Evolutionary conservation across 179 eudicot species (phyloP), one percentile per base, ranked within the genome.

Genomic region (Corrigiola litoralis): DNA sequence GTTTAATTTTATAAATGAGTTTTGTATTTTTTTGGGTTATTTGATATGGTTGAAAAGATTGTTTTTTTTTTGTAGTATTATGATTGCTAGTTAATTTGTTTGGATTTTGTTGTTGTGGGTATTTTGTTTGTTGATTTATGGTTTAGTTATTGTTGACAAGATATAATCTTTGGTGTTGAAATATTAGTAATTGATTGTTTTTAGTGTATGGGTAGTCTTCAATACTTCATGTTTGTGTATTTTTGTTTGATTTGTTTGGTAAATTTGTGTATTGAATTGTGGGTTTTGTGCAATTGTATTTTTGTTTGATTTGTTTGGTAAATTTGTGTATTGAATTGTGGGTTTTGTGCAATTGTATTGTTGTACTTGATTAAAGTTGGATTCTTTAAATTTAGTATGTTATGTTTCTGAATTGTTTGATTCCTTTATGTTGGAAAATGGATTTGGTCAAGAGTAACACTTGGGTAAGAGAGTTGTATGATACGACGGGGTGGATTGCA

Each of bases 301-400:
- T 48, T 48, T n/a, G n/a, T 29, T 48, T 6, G 51, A 62, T 24
- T 65, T n/a, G n/a, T n/a, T n/a, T n/a, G n/a, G n/a, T n/a, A n/a
- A n/a, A n/a, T n/a, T n/a, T n/a, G n/a, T n/a, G n/a, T n/a, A n/a
- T n/a, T n/a, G n/a, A n/a, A 17, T 36, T 45, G 57, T 6, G 21
- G 23, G 61, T 40, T 16, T 37, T 4, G 1, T 20, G 5, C 1
- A 6, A 9, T 54, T 16, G 42, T n/a, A 2, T 48, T 1, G 37
- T 48, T n/a, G n/a, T 29, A 32, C 25, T 66, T n/a, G n/a, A n/a
- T n/a, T n/a, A n/a, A n/a, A 23, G 57, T 57, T 67, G 55, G 36
- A 16, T 34, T 38, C 6, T 0, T 0, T 4, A 42, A 34, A 16
- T 28, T 52, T 13, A 7, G 29, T 12, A n/a, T 47, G 2, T 56